phyloP scores from a whole-genome alignment of 208 protist genomes.

The Crithidia mellificae region DNA sequence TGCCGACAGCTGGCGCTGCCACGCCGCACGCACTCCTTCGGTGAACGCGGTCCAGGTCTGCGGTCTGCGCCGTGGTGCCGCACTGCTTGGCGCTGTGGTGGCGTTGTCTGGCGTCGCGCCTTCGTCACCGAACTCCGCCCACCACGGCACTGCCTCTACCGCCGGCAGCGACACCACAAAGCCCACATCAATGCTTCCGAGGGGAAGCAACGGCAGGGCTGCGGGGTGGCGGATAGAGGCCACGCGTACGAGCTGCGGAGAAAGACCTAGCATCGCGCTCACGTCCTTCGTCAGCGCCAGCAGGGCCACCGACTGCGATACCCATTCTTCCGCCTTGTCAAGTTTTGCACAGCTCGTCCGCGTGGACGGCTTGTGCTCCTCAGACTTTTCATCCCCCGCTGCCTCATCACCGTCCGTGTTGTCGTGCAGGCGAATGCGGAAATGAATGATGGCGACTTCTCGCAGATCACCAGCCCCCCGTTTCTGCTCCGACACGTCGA shows the following conservation, averaged over 20 bases:
- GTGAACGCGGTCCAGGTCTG: slow-evolving; percentile 9
- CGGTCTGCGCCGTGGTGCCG: too few relatives aligned
- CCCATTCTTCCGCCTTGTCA: neutral
- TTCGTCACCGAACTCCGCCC: too few relatives aligned
- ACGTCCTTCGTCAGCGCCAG: slow-evolving; percentile 24
- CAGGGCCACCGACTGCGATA: slow-evolving; percentile 16
- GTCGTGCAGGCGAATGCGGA: neutral
- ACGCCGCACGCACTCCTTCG: neutral
- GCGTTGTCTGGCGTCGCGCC: too few relatives aligned
- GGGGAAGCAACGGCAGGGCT: too few relatives aligned
- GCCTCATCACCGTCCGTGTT: neutral
- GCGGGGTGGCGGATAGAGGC: slow-evolving; percentile 3
- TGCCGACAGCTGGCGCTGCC: slow-evolving; percentile 7
- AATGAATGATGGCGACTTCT: slow-evolving; percentile 13
- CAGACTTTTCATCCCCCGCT: neutral
- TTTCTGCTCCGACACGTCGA: slow-evolving; percentile 11
- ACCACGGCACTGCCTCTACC: neutral
- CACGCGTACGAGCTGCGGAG: slow-evolving; percentile 14
- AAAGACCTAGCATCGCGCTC: slow-evolving; percentile 20
- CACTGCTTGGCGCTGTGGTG: neutral
- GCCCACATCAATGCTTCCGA: neutral
- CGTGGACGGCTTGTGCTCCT: too few relatives aligned
- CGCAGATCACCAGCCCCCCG: neutral
- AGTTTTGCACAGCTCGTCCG: neutral
- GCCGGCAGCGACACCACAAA: slow-evolving; percentile 12